Percentiles rank a stretch among this genome's conserved stretches.
These are phyloP conservation scores for Salvia hispanica DNA, from an alignment of 257 asterid species.

Conservation along the genomic window DNA sequence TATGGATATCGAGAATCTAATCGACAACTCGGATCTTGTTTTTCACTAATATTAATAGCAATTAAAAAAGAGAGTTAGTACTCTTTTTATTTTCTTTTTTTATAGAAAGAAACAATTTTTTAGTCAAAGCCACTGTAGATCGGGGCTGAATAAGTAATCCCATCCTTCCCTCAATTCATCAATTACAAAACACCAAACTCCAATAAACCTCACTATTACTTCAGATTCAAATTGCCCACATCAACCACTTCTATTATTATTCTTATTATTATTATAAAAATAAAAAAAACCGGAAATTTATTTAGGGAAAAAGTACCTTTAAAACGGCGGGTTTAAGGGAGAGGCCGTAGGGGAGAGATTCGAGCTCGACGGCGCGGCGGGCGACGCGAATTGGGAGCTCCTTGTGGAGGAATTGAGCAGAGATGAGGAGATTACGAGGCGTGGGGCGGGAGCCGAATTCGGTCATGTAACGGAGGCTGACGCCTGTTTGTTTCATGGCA, in stretches of 20 bases:
- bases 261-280: no score
- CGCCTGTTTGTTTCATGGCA: conserved; percentile 79
- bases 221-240: neutral
- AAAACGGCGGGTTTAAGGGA: conserved; percentile 74
- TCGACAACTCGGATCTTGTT: neutral
- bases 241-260: neutral
- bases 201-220: neutral
- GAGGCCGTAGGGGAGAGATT: conserved; percentile 79
- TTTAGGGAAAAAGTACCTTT: conserved; percentile 46
- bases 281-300: no score
- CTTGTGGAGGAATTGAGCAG: conserved; percentile 83
- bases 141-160: neutral
- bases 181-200: no score
- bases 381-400: conserved; percentile 92
- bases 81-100: neutral
- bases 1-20: neutral
- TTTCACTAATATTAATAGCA: neutral
- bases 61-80: conserved; percentile 1
- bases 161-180: no score
- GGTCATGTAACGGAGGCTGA: conserved; percentile 90
- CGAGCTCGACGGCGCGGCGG: conserved; percentile 81
- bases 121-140: conserved; percentile 16
- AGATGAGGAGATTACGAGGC: conserved; percentile 62
- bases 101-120: neutral
- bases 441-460: conserved; percentile 82